Conservation (phyloP, 2,329 filamentous ascomycete species). For the Ceratocystis diversiconidia region DNA sequence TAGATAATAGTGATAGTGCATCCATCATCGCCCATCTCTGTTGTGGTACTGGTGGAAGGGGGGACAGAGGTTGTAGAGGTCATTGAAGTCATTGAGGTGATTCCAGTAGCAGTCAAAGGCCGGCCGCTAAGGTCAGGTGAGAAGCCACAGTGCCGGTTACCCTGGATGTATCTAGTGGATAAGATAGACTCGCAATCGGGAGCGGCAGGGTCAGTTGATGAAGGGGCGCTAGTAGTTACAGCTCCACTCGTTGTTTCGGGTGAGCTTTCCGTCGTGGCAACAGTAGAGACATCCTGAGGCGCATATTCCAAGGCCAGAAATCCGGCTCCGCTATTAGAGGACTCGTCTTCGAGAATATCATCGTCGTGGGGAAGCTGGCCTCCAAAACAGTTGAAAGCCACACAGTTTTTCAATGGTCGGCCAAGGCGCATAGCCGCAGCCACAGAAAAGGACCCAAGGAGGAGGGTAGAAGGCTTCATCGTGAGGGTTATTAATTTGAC, state of each 20-base stretch:
- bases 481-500: not conserved
- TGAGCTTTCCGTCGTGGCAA: no score
- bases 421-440: not conserved
- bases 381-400: not conserved
- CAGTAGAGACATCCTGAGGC: no score
- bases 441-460: not conserved
- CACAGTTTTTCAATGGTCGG: not conserved
- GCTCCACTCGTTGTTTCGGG: not conserved
- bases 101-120: not conserved
- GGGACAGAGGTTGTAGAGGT: not conserved
- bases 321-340: not conserved
- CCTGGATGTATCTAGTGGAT: not conserved
- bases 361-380: not conserved
- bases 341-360: not conserved
- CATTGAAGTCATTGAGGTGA: not conserved
- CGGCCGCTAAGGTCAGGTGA: not conserved
- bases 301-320: no score
- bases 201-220: fast-evolving
- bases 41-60: not conserved
- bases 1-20: not conserved
- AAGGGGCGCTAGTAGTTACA: not conserved
- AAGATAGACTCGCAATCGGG: not conserved
- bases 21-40: not conserved
- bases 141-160: not conserved
- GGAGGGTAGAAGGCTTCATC: conserved; percentile 1